Conservation (phyloP, 495 filamentous ascomycete genomes). For the Oleoguttula mirabilis region DNA sequence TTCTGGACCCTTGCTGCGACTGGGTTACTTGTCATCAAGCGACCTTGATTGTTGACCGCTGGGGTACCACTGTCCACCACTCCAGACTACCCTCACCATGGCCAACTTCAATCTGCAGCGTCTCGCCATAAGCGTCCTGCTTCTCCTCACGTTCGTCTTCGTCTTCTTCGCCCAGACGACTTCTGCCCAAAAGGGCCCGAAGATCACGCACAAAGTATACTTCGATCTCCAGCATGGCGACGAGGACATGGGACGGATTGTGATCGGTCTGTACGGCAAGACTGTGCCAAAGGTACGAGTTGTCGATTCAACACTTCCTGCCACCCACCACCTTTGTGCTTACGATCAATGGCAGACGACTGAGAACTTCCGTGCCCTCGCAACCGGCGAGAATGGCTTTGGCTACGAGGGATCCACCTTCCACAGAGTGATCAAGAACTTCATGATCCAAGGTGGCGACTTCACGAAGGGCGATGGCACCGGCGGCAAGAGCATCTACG, state of each 20-base stretch:
- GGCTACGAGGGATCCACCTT: slow-evolving; percentile 92
- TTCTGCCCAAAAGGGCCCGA: slow-evolving; percentile 75
- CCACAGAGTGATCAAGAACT: slow-evolving; percentile 96
- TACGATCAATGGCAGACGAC: slow-evolving; percentile 45
- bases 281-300: slow-evolving; percentile 74
- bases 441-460: slow-evolving; percentile 99
- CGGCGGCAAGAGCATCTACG: slow-evolving; percentile 96
- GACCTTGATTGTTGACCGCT: too few relatives aligned
- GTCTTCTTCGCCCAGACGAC: slow-evolving; percentile 59
- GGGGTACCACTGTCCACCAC: too few relatives aligned
- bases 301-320: neutral
- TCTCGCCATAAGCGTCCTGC: slow-evolving; percentile 52
- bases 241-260: slow-evolving; percentile 69
- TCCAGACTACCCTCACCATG: too few relatives aligned
- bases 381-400: slow-evolving; percentile 93
- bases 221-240: slow-evolving; percentile 93
- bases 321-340: neutral
- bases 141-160: slow-evolving; percentile 61
- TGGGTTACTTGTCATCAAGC: too few relatives aligned
- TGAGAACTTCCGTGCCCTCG: slow-evolving; percentile 95
- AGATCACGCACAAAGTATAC: slow-evolving; percentile 45
- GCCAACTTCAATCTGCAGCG: slow-evolving; percentile 45
- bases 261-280: slow-evolving; percentile 94
- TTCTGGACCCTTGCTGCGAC: too few relatives aligned
- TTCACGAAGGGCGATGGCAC: slow-evolving; percentile 95